Evolutionary conservation across 192 early-diverging fungal species (phyloP).

Genomic region (Rhizophagus sp.): DNA sequence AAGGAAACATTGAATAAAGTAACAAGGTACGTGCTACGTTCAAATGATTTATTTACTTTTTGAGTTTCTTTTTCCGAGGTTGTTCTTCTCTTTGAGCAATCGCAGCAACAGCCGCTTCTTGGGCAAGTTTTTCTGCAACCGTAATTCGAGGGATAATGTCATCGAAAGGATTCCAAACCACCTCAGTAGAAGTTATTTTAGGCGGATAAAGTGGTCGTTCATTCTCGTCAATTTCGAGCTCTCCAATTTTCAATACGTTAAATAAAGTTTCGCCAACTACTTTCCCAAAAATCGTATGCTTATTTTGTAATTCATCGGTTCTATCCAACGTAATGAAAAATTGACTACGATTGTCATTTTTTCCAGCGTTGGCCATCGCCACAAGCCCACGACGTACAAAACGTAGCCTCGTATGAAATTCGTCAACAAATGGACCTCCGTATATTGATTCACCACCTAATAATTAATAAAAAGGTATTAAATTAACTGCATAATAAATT

Average conservation of each 20-base stretch:
- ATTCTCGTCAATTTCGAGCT: conserved; percentile 74
- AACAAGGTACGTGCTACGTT: background rate
- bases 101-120: conserved; percentile 15
- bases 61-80: conserved; percentile 55
- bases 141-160: conserved; percentile 81
- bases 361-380: conserved; percentile 86
- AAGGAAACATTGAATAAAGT: background rate
- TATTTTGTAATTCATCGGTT: conserved; percentile 81
- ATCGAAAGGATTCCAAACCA: conserved; percentile 88
- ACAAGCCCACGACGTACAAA: conserved; percentile 86
- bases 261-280: conserved; percentile 90
- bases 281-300: conserved; percentile 93
- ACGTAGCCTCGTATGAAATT: conserved; percentile 90
- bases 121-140: conserved; percentile 36
- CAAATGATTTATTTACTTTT: conserved; percentile 51
- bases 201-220: conserved; percentile 81
- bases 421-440: conserved; percentile 82
- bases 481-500: background rate
- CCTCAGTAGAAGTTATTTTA: conserved; percentile 60
- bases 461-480: background rate
- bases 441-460: conserved; percentile 87
- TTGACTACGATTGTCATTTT: conserved; percentile 83
- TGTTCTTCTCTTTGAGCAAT: conserved; percentile 43
- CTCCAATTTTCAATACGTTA: conserved; percentile 86
- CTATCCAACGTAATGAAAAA: conserved; percentile 93